Evolutionary conservation across 352 stramenopile genomes (phyloP), one percentile per base, ranked within the genome.

Genomic region (Lagenidium giganteum): DNA sequence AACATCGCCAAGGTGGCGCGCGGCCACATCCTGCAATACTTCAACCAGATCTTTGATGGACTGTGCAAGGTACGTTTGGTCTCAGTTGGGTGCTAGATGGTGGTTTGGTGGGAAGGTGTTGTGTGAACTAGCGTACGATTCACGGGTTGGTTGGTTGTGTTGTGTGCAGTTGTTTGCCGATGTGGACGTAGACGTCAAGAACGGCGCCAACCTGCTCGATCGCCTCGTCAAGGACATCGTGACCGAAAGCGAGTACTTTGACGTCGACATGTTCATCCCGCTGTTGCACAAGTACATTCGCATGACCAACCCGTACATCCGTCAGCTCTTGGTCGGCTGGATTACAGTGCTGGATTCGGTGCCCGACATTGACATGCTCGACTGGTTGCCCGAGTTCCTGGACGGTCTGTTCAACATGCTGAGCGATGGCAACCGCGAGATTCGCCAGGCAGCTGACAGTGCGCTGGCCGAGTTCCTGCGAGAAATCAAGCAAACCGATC

Each of bases 351-450:
- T 99, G 39, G 95, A 99, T 69, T 96, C 80, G 1, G 94, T 99
- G 8, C 96, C 96, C 1, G 94, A 98, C 45, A 98, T 99, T 47
- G 93, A 97, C 55, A 98, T 99, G 94, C 75, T 99, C 39, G 95
- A 98, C 61, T 98, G 95, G 70, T 51, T 90, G 28, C 76, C 76
- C 0, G 95, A 99, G 37, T 99, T 98, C 68, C 57, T 99, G 7
- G 96, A 99, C 52, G 96, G 96, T 1, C 62, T 99, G 14, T 98
- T 99, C 47, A 98, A 98, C 60, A 99, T 99, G 96, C 67, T 99
- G 1, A 97, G 89, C 50, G 96, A 99, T 64, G 91, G 85, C 2
- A 99, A 99, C 64, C 64, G 92, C 17, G 95, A 99, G 61, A 98
- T 99, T 41, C 85, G 94, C 21, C 93, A 98, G 36, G 93, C 86